Evolutionary conservation across 257 asterid species (phyloP), one percentile per base, ranked within the genome.

Genomic region (Verbascum thapsus): DNA sequence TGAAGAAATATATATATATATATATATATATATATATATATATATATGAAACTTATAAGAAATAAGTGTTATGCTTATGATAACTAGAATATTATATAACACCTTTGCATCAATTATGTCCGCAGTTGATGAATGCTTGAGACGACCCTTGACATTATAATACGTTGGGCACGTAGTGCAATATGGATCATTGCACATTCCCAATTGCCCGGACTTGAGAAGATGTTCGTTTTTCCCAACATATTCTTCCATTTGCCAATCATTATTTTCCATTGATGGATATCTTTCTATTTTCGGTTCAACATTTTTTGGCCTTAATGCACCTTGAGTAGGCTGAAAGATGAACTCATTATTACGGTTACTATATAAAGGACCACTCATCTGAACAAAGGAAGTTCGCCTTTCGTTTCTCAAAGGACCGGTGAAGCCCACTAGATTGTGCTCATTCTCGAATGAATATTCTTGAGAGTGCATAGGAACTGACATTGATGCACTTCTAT

Each of bases 91-190:
- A n/a, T n/a, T n/a, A n/a, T n/a, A 38, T 11, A 34, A 61, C 78
- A 92, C 99, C 96, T 78, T 87, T 34, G 85, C 83, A 55, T 85
- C 97, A 69, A 76, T 56, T 53, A 78, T 72, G n/a, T 84, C 87
- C 12, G 94, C 61, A 22, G 81, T 64, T 71, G 79, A 76, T 7
- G 81, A 64, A 55, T 80, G 76, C 68, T 74, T 81, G 17, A 43
- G 72, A 18, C 69, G 80, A n/a, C 78, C 88, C 58, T 81, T 81
- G 15, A 72, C 76, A 50, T 71, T 70, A 77, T 83, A 73, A 77
- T 74, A 76, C 53, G 88, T 74, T 8, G 97, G 99, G 70, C 99
- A 92, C 41, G 91, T 87, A 22, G 99, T 92, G 87, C 99, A 92
- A 66, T 83, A 89, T 2, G 97, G 97, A 72, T 92, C 96, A 30